These are phyloP conservation scores for Agapanthus africanus DNA, from an alignment of 106 monocot species.

Conservation along the genomic window DNA sequence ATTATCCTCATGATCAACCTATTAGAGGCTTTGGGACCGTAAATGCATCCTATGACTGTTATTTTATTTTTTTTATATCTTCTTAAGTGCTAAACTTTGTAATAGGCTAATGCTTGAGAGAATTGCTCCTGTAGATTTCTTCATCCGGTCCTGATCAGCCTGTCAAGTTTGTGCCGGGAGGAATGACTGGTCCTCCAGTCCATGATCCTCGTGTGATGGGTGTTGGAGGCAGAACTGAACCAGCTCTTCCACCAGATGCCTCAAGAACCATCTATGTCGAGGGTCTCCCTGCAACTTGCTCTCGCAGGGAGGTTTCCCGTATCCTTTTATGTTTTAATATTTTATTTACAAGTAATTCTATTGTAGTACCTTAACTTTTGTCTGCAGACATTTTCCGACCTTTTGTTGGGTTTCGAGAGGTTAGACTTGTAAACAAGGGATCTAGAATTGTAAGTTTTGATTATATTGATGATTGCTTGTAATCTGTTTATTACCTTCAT, in stretches of 20 bases:
- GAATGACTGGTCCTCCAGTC: slow-evolving; percentile 30
- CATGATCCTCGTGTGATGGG: slow-evolving; percentile 40
- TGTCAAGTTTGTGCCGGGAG: slow-evolving; percentile 30
- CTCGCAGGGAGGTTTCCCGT: slow-evolving; percentile 76
- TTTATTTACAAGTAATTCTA: too few relatives aligned
- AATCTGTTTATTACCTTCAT: too few relatives aligned
- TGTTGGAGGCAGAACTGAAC: slow-evolving; percentile 28
- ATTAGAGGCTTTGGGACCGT: slow-evolving; percentile 59
- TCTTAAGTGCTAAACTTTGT: slow-evolving; percentile 15
- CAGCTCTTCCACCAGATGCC: slow-evolving; percentile 68
- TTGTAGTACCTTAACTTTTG: slow-evolving; percentile 36
- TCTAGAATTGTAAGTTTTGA: slow-evolving; percentile 38
- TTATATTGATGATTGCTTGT: too few relatives aligned
- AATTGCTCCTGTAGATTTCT: slow-evolving; percentile 9
- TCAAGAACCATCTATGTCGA: slow-evolving; percentile 72
- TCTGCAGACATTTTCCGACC: slow-evolving; percentile 62
- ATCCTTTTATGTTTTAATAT: too few relatives aligned
- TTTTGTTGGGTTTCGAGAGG: slow-evolving; percentile 66
- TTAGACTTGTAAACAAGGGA: slow-evolving; percentile 69
- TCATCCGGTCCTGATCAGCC: slow-evolving; percentile 22
- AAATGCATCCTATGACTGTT: slow-evolving; percentile 81
- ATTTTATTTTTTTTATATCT: slow-evolving; percentile 15
- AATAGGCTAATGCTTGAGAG: slow-evolving; percentile 48
- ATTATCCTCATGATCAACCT: slow-evolving; percentile 40
- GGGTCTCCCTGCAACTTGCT: slow-evolving; percentile 55